A percentile compares a stretch with the other conserved stretches of the same genome.
Conservation (phyloP, 106 monocot species). For the Dioscorea zingiberensis region DNA sequence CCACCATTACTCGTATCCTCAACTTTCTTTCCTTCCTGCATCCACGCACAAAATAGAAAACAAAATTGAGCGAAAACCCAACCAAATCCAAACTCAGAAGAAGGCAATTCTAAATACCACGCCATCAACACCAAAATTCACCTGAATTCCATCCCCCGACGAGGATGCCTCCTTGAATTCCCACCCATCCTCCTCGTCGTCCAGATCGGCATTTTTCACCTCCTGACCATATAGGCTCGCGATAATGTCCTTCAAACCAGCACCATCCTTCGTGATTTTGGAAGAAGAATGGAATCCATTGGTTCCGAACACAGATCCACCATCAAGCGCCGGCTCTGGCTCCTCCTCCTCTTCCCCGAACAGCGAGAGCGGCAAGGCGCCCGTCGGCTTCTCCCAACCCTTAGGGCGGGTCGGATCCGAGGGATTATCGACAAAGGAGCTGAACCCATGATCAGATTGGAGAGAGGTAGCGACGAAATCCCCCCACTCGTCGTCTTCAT, state of each 20-base stretch:
- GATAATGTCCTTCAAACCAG: slow-evolving; percentile 23
- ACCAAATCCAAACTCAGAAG: too few relatives aligned
- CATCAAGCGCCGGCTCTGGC: slow-evolving; percentile 4
- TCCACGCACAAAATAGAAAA: too few relatives aligned
- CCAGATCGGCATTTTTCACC: background rate
- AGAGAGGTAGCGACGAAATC: slow-evolving; percentile 19
- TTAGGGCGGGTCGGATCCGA: background rate
- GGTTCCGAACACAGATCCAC: background rate
- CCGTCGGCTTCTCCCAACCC: slow-evolving; percentile 17
- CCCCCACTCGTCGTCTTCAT: slow-evolving; percentile 42
- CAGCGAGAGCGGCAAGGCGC: slow-evolving; percentile 33
- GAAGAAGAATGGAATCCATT: slow-evolving; percentile 4
- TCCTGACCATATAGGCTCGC: slow-evolving; percentile 15
- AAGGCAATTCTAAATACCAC: too few relatives aligned
- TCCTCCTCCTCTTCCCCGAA: slow-evolving; percentile 35
- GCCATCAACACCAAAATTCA: too few relatives aligned
- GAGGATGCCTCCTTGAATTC: too few relatives aligned
- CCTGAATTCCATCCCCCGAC: too few relatives aligned
- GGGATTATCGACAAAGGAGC: background rate
- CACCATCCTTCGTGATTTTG: background rate
- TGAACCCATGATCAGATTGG: background rate
- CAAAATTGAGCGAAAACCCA: too few relatives aligned
- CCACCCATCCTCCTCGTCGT: background rate
- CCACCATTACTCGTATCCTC: too few relatives aligned
- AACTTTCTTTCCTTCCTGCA: too few relatives aligned